Conservation (phyloP, 495 filamentous ascomycete genomes). For the Penicillium nucicola region DNA sequence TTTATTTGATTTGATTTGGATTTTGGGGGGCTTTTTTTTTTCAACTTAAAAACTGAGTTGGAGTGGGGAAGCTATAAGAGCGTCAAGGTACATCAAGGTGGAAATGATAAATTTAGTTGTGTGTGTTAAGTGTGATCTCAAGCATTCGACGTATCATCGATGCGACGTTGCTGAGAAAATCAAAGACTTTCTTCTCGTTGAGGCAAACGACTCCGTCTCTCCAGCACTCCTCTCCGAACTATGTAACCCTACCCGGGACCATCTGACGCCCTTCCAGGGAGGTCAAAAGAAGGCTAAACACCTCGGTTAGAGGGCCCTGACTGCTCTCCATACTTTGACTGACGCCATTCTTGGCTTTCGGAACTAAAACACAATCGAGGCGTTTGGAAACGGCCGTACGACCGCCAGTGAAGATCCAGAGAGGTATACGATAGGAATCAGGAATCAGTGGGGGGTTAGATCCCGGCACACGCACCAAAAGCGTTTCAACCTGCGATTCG, state of each 20-base stretch:
- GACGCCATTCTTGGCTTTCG: constrained; percentile 10
- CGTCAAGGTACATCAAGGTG: no score
- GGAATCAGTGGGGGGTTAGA: constrained; percentile 10
- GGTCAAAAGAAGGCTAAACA: background rate
- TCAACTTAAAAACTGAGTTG: no score
- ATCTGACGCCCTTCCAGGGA: constrained; percentile 11
- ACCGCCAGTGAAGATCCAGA: constrained; percentile 7
- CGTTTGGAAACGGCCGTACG: constrained; percentile 13
- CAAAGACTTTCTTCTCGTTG: no score
- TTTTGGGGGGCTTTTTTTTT: no score
- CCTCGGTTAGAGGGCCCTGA: constrained; percentile 17
- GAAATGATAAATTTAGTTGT: no score
- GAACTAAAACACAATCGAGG: constrained; percentile 7
- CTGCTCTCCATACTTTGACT: constrained; percentile 1
- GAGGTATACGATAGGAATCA: background rate
- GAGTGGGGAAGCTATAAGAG: no score
- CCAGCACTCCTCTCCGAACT: constrained; percentile 8
- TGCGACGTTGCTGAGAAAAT: no score
- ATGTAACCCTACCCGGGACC: constrained; percentile 26
- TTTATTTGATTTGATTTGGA: no score
- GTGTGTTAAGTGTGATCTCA: no score
- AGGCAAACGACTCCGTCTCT: background rate
- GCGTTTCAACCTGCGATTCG: background rate
- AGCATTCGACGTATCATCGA: no score
- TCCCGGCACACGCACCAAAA: background rate